Percentiles rank a stretch among this genome's conserved stretches.
Conservation (phyloP, 139 green algal species). For the Closterium sp. region DNA sequence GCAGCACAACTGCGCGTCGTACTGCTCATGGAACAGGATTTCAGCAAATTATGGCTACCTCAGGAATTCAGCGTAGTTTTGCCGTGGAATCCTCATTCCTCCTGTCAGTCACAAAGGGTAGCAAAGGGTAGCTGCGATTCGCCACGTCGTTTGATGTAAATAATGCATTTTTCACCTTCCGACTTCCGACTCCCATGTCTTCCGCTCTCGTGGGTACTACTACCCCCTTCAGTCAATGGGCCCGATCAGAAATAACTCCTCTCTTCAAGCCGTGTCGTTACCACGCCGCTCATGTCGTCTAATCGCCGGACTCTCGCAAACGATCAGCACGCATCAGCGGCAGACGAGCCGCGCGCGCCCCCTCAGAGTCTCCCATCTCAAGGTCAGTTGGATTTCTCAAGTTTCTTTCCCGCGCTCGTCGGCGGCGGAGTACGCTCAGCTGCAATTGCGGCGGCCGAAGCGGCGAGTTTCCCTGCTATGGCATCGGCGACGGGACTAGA, state of each 20-base stretch:
- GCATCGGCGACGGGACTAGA: background rate
- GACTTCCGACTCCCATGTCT: background rate
- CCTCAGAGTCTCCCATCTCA: background rate
- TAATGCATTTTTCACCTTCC: background rate
- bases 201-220: background rate
- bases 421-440: background rate
- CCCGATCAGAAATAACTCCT: background rate
- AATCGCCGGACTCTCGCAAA: background rate
- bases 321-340: background rate
- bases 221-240: background rate
- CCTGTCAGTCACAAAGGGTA: too few relatives aligned
- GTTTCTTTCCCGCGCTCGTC: background rate
- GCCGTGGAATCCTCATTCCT: background rate
- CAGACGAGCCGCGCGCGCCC: background rate
- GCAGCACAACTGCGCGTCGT: background rate
- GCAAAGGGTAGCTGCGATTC: background rate
- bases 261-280: background rate
- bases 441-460: background rate
- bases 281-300: background rate
- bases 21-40: background rate
- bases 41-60: background rate
- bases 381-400: background rate
- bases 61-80: background rate
- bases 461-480: background rate
- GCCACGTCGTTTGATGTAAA: background rate